A percentile compares a stretch with the other conserved stretches of the same genome.
phyloP scores from a whole-genome alignment of 148 eudicot genomes.

The Euryodendron excelsum region DNA sequence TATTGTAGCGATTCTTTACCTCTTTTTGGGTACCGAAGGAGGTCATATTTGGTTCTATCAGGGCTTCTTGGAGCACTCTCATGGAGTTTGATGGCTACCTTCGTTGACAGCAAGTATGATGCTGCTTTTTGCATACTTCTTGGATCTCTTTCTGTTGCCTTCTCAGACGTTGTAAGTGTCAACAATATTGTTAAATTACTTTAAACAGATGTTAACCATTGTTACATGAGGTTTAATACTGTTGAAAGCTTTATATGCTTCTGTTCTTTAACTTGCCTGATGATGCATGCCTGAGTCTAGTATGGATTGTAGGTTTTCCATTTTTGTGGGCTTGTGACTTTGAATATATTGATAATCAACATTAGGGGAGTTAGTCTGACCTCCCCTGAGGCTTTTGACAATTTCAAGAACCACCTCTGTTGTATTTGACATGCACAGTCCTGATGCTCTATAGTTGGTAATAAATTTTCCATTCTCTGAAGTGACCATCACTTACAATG shows the following conservation, averaged over 20 bases:
- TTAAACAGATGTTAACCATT: neutral
- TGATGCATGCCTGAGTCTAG: neutral
- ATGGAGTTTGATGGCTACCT: slow-evolving; percentile 91
- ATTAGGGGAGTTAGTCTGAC: neutral
- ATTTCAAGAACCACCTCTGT: too few relatives aligned
- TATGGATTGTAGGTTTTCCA: neutral
- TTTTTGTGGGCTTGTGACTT: neutral
- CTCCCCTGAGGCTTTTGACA: neutral
- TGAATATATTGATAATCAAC: neutral
- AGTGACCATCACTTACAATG: neutral
- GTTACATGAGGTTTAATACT: neutral
- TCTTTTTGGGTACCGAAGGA: slow-evolving; percentile 94
- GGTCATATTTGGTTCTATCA: slow-evolving; percentile 86
- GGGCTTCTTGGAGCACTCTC: slow-evolving; percentile 96
- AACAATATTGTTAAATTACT: neutral
- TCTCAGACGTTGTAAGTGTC: slow-evolving; percentile 95
- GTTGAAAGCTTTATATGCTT: neutral
- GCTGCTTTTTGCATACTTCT: slow-evolving; percentile 88
- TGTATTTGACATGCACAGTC: too few relatives aligned
- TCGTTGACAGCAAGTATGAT: slow-evolving; percentile 82
- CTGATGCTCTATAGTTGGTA: too few relatives aligned
- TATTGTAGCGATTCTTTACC: slow-evolving; percentile 82
- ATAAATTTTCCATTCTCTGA: neutral
- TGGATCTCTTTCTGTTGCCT: slow-evolving; percentile 98
- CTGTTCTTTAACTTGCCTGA: neutral